A percentile compares a stretch with the other conserved stretches of the same genome.
Evolutionary conservation across 495 filamentous ascomycete genomes (phyloP).

Genomic region (Annulohypoxylon bovei): DNA sequence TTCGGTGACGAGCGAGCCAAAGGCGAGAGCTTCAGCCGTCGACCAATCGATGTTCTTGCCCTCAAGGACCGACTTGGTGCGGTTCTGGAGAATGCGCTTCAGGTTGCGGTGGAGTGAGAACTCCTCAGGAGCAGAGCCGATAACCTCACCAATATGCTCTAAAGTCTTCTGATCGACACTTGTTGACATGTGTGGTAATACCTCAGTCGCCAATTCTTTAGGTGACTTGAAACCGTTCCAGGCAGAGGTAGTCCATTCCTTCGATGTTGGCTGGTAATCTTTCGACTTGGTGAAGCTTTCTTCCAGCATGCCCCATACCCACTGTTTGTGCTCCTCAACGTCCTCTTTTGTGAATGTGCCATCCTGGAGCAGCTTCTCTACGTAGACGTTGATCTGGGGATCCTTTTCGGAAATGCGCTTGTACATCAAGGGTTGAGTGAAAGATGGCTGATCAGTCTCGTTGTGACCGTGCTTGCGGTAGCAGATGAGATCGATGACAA

Average conservation of each 20-base stretch:
- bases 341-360: constrained; percentile 96
- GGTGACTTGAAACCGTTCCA: constrained; percentile 99
- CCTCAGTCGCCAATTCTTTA: constrained; percentile 94
- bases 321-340: constrained; percentile 98
- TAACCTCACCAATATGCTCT: constrained; percentile 79
- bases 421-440: constrained; percentile 99
- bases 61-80: constrained; percentile 91
- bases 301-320: constrained; percentile 99
- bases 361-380: constrained; percentile 86
- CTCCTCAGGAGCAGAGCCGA: constrained; percentile 79
- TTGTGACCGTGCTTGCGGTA: constrained; percentile 99
- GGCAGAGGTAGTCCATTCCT: constrained; percentile 97
- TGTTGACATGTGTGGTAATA: constrained; percentile 91
- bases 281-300: constrained; percentile 96
- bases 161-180: constrained; percentile 75
- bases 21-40: constrained; percentile 95
- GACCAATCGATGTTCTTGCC: constrained; percentile 97
- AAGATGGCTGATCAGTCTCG: constrained; percentile 98
- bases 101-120: constrained; percentile 93
- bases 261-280: constrained; percentile 94
- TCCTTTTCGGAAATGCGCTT: constrained; percentile 88
- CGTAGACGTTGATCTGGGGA: constrained; percentile 84
- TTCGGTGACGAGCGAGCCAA: constrained; percentile 88
- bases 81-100: constrained; percentile 90
- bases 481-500: constrained; percentile 97